Evolutionary conservation across 495 filamentous ascomycete genomes (phyloP).

Genomic region (Podospora comata): DNA sequence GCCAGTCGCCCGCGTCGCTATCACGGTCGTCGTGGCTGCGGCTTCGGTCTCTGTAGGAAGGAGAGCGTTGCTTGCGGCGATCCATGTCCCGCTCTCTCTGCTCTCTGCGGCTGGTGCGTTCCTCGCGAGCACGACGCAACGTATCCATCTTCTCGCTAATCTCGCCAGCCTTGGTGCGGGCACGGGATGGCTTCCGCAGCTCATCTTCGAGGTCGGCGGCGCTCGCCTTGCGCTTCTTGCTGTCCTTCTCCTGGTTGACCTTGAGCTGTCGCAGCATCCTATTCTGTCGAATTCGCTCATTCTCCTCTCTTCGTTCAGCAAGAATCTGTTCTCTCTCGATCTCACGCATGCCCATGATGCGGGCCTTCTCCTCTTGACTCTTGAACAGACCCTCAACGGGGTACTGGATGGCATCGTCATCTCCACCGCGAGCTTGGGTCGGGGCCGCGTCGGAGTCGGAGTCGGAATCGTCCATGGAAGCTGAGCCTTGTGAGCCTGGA

Average conservation of each 20-base stretch:
- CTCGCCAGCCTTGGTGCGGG: slow-evolving; percentile 80
- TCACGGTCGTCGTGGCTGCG: slow-evolving; percentile 67
- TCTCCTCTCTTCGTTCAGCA: slow-evolving; percentile 78
- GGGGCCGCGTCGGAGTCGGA: slow-evolving; percentile 63
- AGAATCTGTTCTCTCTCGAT: slow-evolving; percentile 86
- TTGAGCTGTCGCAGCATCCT: slow-evolving; percentile 77
- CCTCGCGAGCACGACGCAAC: slow-evolving; percentile 79
- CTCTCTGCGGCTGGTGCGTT: slow-evolving; percentile 75
- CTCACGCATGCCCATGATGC: slow-evolving; percentile 84
- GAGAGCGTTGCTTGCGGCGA: slow-evolving; percentile 52
- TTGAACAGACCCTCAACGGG: slow-evolving; percentile 86
- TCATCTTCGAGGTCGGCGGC: slow-evolving; percentile 67
- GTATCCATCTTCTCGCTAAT: slow-evolving; percentile 72
- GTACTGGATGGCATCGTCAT: slow-evolving; percentile 66
- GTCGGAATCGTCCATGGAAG: slow-evolving; percentile 86
- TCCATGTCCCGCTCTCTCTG: slow-evolving; percentile 65
- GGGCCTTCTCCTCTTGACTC: slow-evolving; percentile 70
- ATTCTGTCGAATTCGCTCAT: slow-evolving; percentile 77
- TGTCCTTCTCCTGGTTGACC: slow-evolving; percentile 60
- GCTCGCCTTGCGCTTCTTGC: slow-evolving; percentile 77
- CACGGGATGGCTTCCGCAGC: slow-evolving; percentile 74
- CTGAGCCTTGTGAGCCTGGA: slow-evolving; percentile 72
- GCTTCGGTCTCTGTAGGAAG: slow-evolving; percentile 27
- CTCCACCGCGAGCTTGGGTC: slow-evolving; percentile 49
- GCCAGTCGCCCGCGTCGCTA: slow-evolving; percentile 70